Conservation (phyloP, 768 basidiomycete species). For the Tubosaeta sp. region DNA sequence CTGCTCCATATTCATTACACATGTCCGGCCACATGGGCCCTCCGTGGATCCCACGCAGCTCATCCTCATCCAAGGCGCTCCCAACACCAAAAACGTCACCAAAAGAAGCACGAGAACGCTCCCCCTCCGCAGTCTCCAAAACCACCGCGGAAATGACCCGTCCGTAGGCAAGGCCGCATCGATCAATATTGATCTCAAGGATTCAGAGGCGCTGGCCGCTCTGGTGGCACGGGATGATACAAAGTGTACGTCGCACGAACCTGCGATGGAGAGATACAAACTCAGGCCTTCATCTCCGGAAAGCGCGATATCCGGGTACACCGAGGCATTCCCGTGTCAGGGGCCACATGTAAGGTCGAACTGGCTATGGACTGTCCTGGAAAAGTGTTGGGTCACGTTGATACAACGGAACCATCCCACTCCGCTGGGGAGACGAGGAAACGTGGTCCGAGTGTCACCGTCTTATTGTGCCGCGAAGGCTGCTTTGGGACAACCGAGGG, state of each 20-base stretch:
- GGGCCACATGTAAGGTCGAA: slow-evolving; percentile 15
- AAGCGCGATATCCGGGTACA: slow-evolving; percentile 19
- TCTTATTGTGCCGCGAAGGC: slow-evolving; percentile 9
- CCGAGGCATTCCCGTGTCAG: slow-evolving; percentile 28
- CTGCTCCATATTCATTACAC: neutral
- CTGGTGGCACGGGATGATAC: slow-evolving; percentile 7
- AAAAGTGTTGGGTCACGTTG: slow-evolving; percentile 7
- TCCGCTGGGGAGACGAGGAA: slow-evolving; percentile 7
- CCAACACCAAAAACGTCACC: slow-evolving; percentile 8
- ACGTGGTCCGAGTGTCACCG: slow-evolving; percentile 8
- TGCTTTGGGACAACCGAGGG: slow-evolving; percentile 14
- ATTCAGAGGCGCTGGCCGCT: slow-evolving; percentile 9
- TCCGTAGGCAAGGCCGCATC: slow-evolving; percentile 11
- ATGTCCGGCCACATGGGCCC: slow-evolving; percentile 3
- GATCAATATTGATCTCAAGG: slow-evolving; percentile 16
- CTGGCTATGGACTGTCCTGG: slow-evolving; percentile 21
- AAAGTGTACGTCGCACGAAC: slow-evolving; percentile 19
- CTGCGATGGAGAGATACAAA: slow-evolving; percentile 22
- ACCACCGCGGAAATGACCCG: slow-evolving; percentile 23
- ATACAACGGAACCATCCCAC: slow-evolving; percentile 11
- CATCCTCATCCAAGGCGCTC: slow-evolving; percentile 1
- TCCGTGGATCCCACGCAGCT: slow-evolving; percentile 5
- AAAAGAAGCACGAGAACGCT: slow-evolving; percentile 8
- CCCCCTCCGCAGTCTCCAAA: neutral
- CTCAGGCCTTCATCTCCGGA: slow-evolving; percentile 25